Conservation (phyloP, 116 monocot genomes). For the Papilionanthe hybrid region DNA sequence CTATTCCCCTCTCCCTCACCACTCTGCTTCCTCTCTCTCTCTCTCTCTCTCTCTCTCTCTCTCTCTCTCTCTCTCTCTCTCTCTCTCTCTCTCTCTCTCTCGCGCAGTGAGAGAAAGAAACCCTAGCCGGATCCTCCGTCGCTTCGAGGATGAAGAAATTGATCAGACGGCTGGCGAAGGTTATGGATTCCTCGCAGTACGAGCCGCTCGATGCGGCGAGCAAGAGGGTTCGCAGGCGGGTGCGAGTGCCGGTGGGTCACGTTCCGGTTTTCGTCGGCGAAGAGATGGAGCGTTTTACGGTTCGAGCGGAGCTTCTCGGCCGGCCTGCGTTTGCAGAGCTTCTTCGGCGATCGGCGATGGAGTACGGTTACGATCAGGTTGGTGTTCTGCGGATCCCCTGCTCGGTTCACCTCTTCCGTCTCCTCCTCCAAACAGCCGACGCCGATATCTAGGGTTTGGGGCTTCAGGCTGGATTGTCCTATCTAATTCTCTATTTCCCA, state of each 20-base stretch:
- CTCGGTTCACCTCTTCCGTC: conserved; percentile 49
- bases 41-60: too few species aligned
- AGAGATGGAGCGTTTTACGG: conserved; percentile 67
- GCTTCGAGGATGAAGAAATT: conserved; percentile 30
- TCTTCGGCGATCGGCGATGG: conserved; percentile 19
- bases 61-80: too few species aligned
- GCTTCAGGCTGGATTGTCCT: too few species aligned
- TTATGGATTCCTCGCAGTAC: conserved; percentile 28
- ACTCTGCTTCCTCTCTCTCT: too few species aligned
- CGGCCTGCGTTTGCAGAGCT: conserved; percentile 55
- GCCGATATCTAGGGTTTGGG: neutral
- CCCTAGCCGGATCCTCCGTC: neutral
- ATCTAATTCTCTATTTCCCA: too few species aligned
- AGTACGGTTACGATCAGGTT: conserved; percentile 65
- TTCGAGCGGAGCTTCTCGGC: conserved; percentile 49
- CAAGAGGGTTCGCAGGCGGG: neutral
- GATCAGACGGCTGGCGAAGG: conserved; percentile 26
- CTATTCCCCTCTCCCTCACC: too few species aligned
- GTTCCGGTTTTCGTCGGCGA: conserved; percentile 78
- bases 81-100: too few species aligned
- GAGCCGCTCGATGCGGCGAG: neutral
- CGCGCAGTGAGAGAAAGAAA: too few species aligned
- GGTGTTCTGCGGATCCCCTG: conserved; percentile 47
- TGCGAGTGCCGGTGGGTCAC: conserved; percentile 53
- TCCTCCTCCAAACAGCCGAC: conserved; percentile 27